Evolutionary conservation across 2,329 filamentous ascomycete species (phyloP).

Genomic region (Thermomyces lanuginosus): DNA sequence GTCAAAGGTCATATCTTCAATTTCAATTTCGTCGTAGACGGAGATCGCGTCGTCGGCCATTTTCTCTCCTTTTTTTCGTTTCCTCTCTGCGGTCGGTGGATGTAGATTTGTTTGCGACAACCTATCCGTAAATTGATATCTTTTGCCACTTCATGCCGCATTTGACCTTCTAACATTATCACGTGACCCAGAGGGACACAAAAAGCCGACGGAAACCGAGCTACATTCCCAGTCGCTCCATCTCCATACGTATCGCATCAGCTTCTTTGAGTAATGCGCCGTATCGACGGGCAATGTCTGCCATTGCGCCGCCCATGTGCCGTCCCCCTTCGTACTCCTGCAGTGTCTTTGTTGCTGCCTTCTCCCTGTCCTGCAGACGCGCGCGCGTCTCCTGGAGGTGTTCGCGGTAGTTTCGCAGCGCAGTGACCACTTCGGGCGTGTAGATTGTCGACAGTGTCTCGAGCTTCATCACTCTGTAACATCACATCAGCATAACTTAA

Average conservation of each 20-base stretch:
- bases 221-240: slow-evolving; percentile 14
- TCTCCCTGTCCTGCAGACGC: slow-evolving; percentile 16
- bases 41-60: slow-evolving; percentile 52
- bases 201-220: slow-evolving; percentile 1
- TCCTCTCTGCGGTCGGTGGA: neutral
- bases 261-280: slow-evolving; percentile 21
- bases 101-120: neutral
- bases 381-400: slow-evolving; percentile 16
- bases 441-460: slow-evolving; percentile 22
- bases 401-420: slow-evolving; percentile 17
- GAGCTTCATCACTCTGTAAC: slow-evolving; percentile 19
- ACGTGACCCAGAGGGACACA: neutral
- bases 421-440: slow-evolving; percentile 20
- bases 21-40: slow-evolving; percentile 96
- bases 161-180: too few relatives aligned
- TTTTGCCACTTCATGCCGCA: too few relatives aligned
- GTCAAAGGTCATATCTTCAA: slow-evolving; percentile 96
- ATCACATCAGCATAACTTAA: neutral
- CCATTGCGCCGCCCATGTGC: slow-evolving; percentile 12
- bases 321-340: slow-evolving; percentile 16
- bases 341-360: slow-evolving; percentile 16
- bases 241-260: slow-evolving; percentile 21
- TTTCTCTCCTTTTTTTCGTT: slow-evolving; percentile 2
- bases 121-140: too few relatives aligned
- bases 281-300: slow-evolving; percentile 24